phyloP scores from a whole-genome alignment of 1,284 basidiomycete genomes.

The Microbotryum violaceum region DNA sequence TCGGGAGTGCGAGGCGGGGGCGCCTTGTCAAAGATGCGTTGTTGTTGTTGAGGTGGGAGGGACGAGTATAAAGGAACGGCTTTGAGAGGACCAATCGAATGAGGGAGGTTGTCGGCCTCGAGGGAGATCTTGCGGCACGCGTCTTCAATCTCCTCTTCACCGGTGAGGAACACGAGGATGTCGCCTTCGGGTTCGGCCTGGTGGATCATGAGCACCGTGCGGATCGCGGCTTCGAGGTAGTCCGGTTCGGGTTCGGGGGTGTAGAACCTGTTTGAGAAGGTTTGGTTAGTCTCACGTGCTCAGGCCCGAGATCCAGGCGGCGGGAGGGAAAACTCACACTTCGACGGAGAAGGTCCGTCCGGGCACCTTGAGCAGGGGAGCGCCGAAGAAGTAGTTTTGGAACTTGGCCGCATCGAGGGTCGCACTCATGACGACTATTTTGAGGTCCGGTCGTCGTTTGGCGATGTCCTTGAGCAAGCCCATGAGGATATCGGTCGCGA shows the following conservation, averaged over 20 bases:
- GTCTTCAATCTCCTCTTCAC: constrained; percentile 98
- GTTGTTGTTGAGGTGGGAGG: constrained; percentile 85
- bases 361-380: constrained; percentile 90
- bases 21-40: constrained; percentile 85
- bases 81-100: constrained; percentile 67
- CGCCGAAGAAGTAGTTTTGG: constrained; percentile 87
- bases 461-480: constrained; percentile 72
- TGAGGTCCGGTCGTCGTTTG: constrained; percentile 75
- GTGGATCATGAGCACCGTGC: constrained; percentile 96
- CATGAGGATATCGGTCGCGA: constrained; percentile 98
- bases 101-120: constrained; percentile 74
- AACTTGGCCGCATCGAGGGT: constrained; percentile 96
- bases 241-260: constrained; percentile 93
- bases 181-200: constrained; percentile 91
- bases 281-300: neutral
- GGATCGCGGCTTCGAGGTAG: constrained; percentile 94
- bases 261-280: constrained; percentile 54
- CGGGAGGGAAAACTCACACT: constrained; percentile 38
- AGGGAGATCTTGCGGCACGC: constrained; percentile 86
- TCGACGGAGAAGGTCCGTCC: constrained; percentile 95
- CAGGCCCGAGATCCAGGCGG: neutral
- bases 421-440: constrained; percentile 97
- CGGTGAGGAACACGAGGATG: constrained; percentile 88
- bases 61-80: constrained; percentile 92
- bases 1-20: constrained; percentile 56